A percentile compares a stretch with the other conserved stretches of the same genome.
Evolutionary conservation across 768 basidiomycete species (phyloP).

Genomic region (Saitozyma sp.): DNA sequence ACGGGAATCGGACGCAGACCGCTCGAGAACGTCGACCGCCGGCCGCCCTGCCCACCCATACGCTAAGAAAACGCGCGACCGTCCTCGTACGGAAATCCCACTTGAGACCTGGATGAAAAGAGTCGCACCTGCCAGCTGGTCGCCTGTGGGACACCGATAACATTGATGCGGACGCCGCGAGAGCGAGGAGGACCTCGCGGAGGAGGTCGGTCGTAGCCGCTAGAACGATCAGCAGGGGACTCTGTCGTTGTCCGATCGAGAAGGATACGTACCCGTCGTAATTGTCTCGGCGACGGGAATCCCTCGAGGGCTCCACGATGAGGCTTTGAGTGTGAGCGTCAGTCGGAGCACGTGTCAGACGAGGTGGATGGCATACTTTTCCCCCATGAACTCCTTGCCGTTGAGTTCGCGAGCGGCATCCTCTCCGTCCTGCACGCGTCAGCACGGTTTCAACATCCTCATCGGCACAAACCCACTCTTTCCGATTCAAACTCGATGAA

Average conservation of each 20-base stretch:
- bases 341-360: neutral
- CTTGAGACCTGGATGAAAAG: conserved; percentile 35
- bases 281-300: conserved; percentile 71
- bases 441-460: conserved; percentile 7
- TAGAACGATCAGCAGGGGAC: conserved; percentile 2
- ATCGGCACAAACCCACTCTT: conserved; percentile 57
- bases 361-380: conserved; percentile 59
- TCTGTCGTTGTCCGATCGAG: conserved; percentile 13
- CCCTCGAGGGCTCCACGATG: conserved; percentile 94
- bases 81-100: too few species aligned
- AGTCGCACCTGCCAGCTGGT: conserved; percentile 97
- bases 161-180: conserved; percentile 64
- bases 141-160: conserved; percentile 85
- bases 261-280: conserved; percentile 60
- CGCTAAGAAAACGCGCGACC: too few species aligned
- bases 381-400: conserved; percentile 84
- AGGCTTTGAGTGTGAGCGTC: conserved; percentile 63
- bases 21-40: too few species aligned
- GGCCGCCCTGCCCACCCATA: too few species aligned
- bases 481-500: conserved; percentile 93
- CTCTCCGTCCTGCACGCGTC: conserved; percentile 76
- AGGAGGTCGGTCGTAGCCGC: conserved; percentile 18
- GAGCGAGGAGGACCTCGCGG: conserved; percentile 29
- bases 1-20: too few species aligned
- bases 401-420: conserved; percentile 85